Conservation (phyloP, 345 rosid species). For the Eucalyptus albens region DNA sequence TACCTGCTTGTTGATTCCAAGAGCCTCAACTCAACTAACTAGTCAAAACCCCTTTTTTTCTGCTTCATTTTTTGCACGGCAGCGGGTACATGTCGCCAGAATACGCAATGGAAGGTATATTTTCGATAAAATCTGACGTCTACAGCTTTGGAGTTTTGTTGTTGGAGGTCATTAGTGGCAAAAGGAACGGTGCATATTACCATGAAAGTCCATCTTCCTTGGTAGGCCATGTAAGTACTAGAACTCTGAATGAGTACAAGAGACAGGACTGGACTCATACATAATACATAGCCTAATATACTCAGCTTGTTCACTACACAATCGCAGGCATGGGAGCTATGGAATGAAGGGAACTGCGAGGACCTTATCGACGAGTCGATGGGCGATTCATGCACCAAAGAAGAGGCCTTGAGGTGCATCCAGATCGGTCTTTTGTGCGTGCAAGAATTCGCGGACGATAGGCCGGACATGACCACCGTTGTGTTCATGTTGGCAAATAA, state of each 20-base stretch:
- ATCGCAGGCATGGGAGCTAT: conserved; percentile 44
- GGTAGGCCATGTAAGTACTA: conserved; percentile 44
- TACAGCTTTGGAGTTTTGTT: conserved; percentile 57
- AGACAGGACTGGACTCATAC: neutral
- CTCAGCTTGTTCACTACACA: neutral
- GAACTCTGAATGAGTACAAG: neutral
- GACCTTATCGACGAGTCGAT: conserved; percentile 18
- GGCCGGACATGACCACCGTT: conserved; percentile 40
- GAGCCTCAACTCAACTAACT: neutral
- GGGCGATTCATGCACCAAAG: neutral
- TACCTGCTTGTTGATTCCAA: neutral
- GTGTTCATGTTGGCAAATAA: conserved; percentile 25
- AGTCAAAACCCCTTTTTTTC: neutral
- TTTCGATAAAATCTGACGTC: conserved; percentile 58
- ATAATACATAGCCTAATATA: neutral
- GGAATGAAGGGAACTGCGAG: conserved; percentile 16
- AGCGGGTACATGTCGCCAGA: conserved; percentile 89
- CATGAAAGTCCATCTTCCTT: conserved; percentile 7
- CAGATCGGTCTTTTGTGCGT: conserved; percentile 56
- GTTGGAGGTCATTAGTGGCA: conserved; percentile 46
- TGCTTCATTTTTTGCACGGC: neutral
- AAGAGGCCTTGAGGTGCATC: conserved; percentile 32
- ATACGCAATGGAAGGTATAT: conserved; percentile 50
- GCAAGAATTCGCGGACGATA: conserved; percentile 38
- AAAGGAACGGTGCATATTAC: conserved; percentile 7